Evolutionary conservation across 257 asterid species (phyloP).

Genomic region (Salvia rosmarinus): DNA sequence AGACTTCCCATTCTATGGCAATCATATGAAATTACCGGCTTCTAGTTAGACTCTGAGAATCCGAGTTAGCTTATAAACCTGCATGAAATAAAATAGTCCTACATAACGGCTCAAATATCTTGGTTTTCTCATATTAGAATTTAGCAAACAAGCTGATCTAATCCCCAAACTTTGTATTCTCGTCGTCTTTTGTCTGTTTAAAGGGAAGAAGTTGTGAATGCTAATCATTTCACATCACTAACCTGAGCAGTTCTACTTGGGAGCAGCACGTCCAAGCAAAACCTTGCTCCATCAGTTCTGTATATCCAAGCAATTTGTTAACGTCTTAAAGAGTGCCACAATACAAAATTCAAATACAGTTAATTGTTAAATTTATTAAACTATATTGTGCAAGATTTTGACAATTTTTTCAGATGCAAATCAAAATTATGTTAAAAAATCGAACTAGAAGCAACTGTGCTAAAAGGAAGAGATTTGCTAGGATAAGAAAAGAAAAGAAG

Average conservation of each 20-base stretch:
- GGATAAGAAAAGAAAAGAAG: background rate
- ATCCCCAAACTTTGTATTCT: background rate
- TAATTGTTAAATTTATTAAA: background rate
- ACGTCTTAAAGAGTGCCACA: background rate
- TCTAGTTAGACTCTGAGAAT: slow-evolving; percentile 54
- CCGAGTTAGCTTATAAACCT: slow-evolving; percentile 73
- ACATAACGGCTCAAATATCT: slow-evolving; percentile 11
- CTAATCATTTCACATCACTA: slow-evolving; percentile 31
- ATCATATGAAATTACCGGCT: background rate
- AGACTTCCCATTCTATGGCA: slow-evolving; percentile 22
- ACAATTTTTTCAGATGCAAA: background rate
- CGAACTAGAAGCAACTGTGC: background rate
- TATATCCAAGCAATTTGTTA: slow-evolving; percentile 27
- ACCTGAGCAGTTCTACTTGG: slow-evolving; percentile 98
- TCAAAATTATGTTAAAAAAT: background rate
- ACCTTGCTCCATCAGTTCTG: slow-evolving; percentile 80
- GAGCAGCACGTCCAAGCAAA: slow-evolving; percentile 72
- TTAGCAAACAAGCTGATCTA: no score
- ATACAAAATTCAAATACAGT: background rate
- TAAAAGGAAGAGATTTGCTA: background rate
- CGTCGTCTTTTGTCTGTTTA: background rate
- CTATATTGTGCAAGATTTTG: background rate
- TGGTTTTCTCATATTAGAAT: slow-evolving; percentile 2
- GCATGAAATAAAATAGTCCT: slow-evolving; percentile 35
- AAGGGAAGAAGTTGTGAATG: slow-evolving; percentile 25